A percentile compares a stretch with the other conserved stretches of the same genome.
Evolutionary conservation across 192 early-diverging fungal species (phyloP).

Genomic region (Backusella psychrophila): DNA sequence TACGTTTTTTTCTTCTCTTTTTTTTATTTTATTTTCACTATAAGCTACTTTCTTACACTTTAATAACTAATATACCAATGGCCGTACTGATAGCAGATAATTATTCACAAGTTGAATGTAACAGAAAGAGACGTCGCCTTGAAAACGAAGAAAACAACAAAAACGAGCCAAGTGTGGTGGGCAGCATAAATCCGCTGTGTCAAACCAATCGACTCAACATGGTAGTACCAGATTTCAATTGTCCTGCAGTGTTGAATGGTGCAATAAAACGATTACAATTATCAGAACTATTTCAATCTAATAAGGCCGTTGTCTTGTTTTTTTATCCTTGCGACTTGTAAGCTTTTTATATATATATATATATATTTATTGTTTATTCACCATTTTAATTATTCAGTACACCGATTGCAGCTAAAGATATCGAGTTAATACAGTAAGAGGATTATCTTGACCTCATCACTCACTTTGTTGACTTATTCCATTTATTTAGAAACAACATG

Average conservation of each 20-base stretch:
- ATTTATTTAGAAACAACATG: not conserved
- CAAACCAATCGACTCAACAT: not conserved
- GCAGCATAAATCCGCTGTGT: constrained; percentile 8
- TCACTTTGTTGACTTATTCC: too few relatives aligned
- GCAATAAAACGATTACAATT: constrained; percentile 11
- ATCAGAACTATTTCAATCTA: not conserved
- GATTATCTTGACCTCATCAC: too few relatives aligned
- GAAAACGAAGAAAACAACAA: not conserved
- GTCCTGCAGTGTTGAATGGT: constrained; percentile 1
- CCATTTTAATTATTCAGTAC: not conserved
- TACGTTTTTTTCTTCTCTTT: constrained; percentile 3
- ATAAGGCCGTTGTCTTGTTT: constrained; percentile 18
- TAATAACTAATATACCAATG: constrained; percentile 8
- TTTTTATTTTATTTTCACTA: not conserved
- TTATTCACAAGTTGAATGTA: not conserved
- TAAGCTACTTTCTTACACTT: not conserved
- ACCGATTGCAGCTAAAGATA: constrained; percentile 9
- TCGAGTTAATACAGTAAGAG: constrained; percentile 9
- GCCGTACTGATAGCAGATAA: not conserved
- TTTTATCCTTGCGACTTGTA: constrained; percentile 28
- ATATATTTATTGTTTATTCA: not conserved
- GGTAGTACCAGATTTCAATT: constrained; percentile 21
- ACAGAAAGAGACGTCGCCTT: constrained; percentile 11
- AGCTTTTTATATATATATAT: not conserved
- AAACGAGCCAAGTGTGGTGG: not conserved